These are phyloP conservation scores for Debaryomyces coudertii DNA, from an alignment of 1,139 yeast genomes.

Conservation along the genomic window DNA sequence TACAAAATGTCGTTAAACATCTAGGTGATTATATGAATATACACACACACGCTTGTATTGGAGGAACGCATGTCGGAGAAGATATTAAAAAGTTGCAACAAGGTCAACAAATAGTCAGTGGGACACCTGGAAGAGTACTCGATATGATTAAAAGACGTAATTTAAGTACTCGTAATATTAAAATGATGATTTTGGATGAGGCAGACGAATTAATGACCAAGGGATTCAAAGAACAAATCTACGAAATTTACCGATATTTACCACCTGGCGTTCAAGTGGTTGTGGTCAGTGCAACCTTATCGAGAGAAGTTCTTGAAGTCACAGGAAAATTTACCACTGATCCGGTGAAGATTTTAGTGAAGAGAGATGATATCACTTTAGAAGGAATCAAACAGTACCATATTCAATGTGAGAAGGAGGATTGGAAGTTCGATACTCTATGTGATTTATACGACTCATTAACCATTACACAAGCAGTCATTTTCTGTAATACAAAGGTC, in stretches of 20 bases:
- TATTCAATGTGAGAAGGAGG: conserved; percentile 86
- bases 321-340: conserved; percentile 87
- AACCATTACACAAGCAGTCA: conserved; percentile 94
- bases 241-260: conserved; percentile 79
- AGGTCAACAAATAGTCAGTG: conserved; percentile 93
- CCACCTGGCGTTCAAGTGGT: conserved; percentile 89
- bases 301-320: conserved; percentile 82
- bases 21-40: conserved; percentile 86
- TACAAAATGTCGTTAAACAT: conserved; percentile 79
- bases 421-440: conserved; percentile 92
- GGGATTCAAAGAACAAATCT: conserved; percentile 91
- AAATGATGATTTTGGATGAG: conserved; percentile 87
- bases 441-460: conserved; percentile 94
- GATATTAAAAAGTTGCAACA: conserved; percentile 72
- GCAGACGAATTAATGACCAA: conserved; percentile 91
- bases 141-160: conserved; percentile 84
- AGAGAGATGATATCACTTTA: conserved; percentile 83
- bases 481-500: conserved; percentile 89
- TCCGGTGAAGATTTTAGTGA: conserved; percentile 88
- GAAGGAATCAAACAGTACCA: conserved; percentile 90
- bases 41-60: conserved; percentile 88
- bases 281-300: conserved; percentile 91
- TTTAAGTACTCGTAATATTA: conserved; percentile 67
- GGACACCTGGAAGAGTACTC: conserved; percentile 93
- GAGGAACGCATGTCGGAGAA: conserved; percentile 84